Evolutionary conservation across 1,284 basidiomycete species (phyloP), one percentile per base, ranked within the genome.

Genomic region (Tylopilus orsonianus): DNA sequence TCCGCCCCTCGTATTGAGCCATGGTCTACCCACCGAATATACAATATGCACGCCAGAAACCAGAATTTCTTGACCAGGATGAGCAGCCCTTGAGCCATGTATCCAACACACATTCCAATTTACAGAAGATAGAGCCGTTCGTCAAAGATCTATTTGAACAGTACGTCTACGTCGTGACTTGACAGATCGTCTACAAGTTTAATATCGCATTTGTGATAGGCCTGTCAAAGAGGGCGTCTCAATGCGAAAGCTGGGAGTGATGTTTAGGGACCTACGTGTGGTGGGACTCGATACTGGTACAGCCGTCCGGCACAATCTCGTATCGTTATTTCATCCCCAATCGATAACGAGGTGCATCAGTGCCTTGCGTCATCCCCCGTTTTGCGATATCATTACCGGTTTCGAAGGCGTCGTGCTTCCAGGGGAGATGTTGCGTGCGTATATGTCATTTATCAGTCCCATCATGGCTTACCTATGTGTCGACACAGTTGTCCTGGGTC

Each of bases 381-480:
- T 84, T 59, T 69, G 73, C 14, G 66, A 74, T 39, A 75, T 79
- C 33, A 65, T 82, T 2, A 52, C 52, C 18, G 73, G 71, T 10
- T 80, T 82, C 45, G 69, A 77, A 26, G 80, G 80, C 10, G 67
- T 71, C 9, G 67, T 81, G 8, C 62, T 70, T 22, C 79, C 80
- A 0, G 80, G 80, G 5, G 79, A 84, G 60, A 84, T 84, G 81
- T 64, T 81, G 2, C 65, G 77, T 77, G 48, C 19, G 72, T 54
- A 79, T 81, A 75, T 60, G 76, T 3, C 60, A 70, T 74, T 0
- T 38, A 59, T 75, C 8, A 41, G n/a, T 68, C 46, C n/a, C 42
- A 46, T 42, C 35, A n/a, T 16, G 2, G n/a, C 22, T 36, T 40
- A 49, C 39, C 3, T 20, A 29, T 1, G 32, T 4, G 4, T 23